Base-by-base conservation (phyloP, 108 stramenopile species). In the Fragilaria radians region DNA sequence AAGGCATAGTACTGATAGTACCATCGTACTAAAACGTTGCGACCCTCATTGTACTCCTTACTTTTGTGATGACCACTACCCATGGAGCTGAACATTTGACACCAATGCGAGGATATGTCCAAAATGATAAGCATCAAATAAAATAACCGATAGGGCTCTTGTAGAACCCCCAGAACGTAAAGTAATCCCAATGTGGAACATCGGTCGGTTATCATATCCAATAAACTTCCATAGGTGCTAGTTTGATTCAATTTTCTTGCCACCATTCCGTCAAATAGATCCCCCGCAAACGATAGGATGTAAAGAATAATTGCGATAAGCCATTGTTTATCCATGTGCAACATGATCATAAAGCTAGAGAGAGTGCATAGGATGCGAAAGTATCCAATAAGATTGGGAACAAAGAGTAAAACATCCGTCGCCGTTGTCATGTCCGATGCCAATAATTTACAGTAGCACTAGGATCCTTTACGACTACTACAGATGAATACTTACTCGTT, bases 191-290 rank as follows among this genome's bases (percentile, higher is more conserved):
- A 64, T 0, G 98, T 98, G 32, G 94, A 81, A 65, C 90, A 93
- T 34, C 98, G 72, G 70, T 98, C 98, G 0, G 98, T 98, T 22
- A 97, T 90, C 98, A 98, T 98, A 63, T 98, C 98, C 33, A 98
- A 69, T 21, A 97, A 63, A 0, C 87, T 89, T 21, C 98, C 98
- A 63, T 89, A 96, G 26, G 70, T 65, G 25, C 86, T 89, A 36
- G 76, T 79, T 73, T 98, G 97, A 49, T 93, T 63, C 32, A 91
- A 78, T 53, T 83, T 86, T 30, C 97, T 74, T 23, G 97, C 97
- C 18, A 91, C 94, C 64, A 87, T 60, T 28, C 97, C 97, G 69
- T 98, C 97, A 55, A 98, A 89, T 17, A 95, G 68, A 62, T 98
- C 97, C 25, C 95, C 96, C 1, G 83, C 89, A 73, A 98, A 98